Conservation (phyloP, 1,284 basidiomycete genomes). For the Rhodotorula sp. region DNA sequence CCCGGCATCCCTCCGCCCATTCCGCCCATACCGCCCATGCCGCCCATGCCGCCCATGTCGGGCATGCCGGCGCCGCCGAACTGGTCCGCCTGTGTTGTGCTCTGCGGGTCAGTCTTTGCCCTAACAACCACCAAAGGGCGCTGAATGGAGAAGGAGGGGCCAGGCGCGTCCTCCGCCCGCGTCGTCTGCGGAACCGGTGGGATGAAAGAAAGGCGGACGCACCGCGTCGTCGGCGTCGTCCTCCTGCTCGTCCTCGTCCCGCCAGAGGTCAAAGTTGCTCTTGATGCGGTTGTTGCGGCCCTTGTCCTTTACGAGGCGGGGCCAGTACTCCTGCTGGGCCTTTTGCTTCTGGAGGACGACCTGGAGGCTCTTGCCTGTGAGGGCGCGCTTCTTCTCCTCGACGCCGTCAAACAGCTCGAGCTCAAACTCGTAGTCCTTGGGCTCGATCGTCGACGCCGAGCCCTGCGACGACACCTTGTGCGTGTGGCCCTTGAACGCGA, state of each 20-base stretch:
- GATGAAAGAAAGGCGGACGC: background rate
- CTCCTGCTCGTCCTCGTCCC: constrained; percentile 93
- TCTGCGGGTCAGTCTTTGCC: too few species aligned
- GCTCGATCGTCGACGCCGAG: constrained; percentile 29
- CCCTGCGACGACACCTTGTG: constrained; percentile 20
- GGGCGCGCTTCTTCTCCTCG: constrained; percentile 36
- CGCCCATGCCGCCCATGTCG: constrained; percentile 57
- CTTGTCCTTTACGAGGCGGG: constrained; percentile 83
- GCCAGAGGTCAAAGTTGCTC: constrained; percentile 60
- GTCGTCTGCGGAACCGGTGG: background rate
- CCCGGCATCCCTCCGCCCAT: constrained; percentile 56
- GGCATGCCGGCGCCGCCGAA: constrained; percentile 20
- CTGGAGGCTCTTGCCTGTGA: constrained; percentile 57
- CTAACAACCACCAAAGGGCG: too few species aligned
- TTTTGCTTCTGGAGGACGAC: constrained; percentile 79
- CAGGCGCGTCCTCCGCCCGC: too few species aligned
- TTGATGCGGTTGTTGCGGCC: constrained; percentile 76
- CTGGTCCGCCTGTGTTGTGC: constrained; percentile 41
- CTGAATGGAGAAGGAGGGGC: too few species aligned
- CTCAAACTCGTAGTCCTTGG: constrained; percentile 38
- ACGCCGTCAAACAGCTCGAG: constrained; percentile 39
- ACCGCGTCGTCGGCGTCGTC: constrained; percentile 47
- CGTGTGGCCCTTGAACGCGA: constrained; percentile 37
- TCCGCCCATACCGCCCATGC: constrained; percentile 55
- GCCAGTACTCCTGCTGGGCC: constrained; percentile 76